phyloP scores from a whole-genome alignment of 1,284 basidiomycete genomes.

The Austroboletus niveus region DNA sequence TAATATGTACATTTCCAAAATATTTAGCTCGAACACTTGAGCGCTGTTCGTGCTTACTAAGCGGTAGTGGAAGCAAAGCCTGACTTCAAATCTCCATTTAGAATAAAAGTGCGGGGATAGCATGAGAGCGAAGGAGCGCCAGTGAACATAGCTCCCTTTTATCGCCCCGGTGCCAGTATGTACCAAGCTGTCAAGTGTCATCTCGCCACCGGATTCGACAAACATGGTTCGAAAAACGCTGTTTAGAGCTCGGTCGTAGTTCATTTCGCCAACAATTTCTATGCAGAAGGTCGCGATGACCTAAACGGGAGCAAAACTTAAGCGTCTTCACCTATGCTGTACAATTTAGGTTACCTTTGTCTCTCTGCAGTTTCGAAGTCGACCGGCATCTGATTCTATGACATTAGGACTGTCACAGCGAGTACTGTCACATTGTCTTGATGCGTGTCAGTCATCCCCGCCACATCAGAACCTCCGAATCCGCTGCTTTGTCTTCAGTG shows the following conservation, averaged over 20 bases:
- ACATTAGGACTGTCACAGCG: too few species aligned
- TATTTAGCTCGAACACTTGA: neutral
- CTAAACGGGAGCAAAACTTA: neutral
- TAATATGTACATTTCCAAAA: too few species aligned
- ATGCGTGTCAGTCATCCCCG: too few species aligned
- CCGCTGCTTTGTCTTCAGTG: neutral
- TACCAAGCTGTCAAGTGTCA: neutral
- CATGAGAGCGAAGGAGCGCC: neutral
- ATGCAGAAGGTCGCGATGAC: neutral
- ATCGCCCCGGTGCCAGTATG: neutral
- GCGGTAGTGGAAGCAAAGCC: neutral
- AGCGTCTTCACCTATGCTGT: too few species aligned
- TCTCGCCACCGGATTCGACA: neutral
- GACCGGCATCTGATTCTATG: too few species aligned
- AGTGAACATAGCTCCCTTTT: neutral
- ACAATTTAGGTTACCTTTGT: too few species aligned
- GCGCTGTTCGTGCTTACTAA: neutral
- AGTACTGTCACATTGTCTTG: too few species aligned
- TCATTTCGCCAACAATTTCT: neutral
- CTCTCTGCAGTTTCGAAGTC: too few species aligned
- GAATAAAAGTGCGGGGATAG: neutral
- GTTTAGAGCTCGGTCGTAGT: neutral
- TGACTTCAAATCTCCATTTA: constrained; percentile 4
- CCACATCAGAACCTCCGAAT: too few species aligned
- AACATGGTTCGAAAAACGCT: neutral